Percentiles rank a stretch among this genome's conserved stretches.
phyloP scores from a whole-genome alignment of 176 grass and related monocot genomes.

The Eragrostis nindensis region DNA sequence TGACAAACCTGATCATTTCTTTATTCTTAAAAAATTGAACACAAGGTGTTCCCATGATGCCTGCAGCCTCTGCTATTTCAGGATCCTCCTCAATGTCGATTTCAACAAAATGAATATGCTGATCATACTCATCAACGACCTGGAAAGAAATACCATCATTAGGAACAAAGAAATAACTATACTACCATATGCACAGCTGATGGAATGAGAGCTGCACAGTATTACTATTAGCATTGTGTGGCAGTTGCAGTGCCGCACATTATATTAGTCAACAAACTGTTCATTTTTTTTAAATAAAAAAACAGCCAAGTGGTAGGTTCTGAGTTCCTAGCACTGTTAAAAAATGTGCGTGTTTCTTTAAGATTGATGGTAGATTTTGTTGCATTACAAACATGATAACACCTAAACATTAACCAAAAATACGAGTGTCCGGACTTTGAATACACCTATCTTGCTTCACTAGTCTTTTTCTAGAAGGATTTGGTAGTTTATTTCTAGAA shows the following conservation, averaged over 20 bases:
- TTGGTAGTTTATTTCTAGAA: constrained; percentile 23
- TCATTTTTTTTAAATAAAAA: not conserved
- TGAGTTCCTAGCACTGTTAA: constrained; percentile 19
- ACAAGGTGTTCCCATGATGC: constrained; percentile 99
- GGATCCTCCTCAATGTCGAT: constrained; percentile 99
- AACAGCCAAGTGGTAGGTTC: constrained; percentile 3
- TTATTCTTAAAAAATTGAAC: constrained; percentile 99
- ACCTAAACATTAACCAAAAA: not conserved
- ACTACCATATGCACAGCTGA: constrained; percentile 1
- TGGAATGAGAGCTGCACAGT: not conserved
- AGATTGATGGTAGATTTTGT: not conserved
- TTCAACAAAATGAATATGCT: constrained; percentile 90
- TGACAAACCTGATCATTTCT: constrained; percentile 94
- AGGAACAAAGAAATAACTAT: constrained; percentile 29
- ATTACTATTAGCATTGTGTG: not conserved
- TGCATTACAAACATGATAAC: constrained; percentile 13
- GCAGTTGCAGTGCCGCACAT: not conserved
- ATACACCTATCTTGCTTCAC: not conserved
- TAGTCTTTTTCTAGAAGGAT: not conserved
- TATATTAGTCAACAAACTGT: constrained; percentile 29
- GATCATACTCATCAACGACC: constrained; percentile 87
- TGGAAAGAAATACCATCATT: constrained; percentile 44
- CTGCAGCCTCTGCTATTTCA: constrained; percentile 98
- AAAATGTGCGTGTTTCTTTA: not conserved
- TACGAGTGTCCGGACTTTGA: not conserved